Evolutionary conservation across 2,329 filamentous ascomycete genomes (phyloP).

Genomic region (Xylaria sp.): DNA sequence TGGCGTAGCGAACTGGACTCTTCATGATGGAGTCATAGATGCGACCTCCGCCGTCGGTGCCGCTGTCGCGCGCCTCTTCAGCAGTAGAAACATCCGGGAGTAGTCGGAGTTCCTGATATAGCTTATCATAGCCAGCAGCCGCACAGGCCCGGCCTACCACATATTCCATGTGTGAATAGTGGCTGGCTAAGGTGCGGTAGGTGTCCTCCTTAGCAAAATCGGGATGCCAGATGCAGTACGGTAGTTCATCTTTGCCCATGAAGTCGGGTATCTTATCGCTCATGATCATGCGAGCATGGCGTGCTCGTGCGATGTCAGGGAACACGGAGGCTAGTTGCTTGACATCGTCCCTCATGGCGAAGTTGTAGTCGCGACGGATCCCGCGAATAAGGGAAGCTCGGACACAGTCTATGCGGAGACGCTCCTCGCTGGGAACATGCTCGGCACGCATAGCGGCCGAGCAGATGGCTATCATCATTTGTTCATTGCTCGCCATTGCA

Average conservation of each 20-base stretch:
- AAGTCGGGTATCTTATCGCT: background rate
- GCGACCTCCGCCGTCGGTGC: background rate
- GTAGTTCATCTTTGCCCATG: constrained; percentile 2
- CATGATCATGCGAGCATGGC: constrained; percentile 18
- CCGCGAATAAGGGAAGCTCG: constrained; percentile 7
- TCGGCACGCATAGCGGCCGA: background rate
- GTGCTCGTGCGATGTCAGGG: constrained; percentile 7
- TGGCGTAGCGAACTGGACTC: constrained; percentile 4
- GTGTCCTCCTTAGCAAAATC: constrained; percentile 5
- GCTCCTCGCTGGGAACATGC: background rate
- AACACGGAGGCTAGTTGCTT: background rate
- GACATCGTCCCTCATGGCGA: constrained; percentile 8
- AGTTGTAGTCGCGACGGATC: constrained; percentile 9
- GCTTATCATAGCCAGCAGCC: constrained; percentile 4
- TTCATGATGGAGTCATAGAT: constrained; percentile 24
- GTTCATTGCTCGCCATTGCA: background rate
- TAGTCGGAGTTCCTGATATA: constrained; percentile 2
- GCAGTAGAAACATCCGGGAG: constrained; percentile 10
- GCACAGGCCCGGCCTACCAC: constrained; percentile 10
- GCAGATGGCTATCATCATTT: background rate
- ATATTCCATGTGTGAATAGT: constrained; percentile 6
- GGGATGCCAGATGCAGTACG: constrained; percentile 20
- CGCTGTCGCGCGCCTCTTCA: constrained; percentile 13
- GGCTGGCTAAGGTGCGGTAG: background rate
- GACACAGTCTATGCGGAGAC: background rate